phyloP scores from a whole-genome alignment of 257 asterid species.

The Plantago ovata region DNA sequence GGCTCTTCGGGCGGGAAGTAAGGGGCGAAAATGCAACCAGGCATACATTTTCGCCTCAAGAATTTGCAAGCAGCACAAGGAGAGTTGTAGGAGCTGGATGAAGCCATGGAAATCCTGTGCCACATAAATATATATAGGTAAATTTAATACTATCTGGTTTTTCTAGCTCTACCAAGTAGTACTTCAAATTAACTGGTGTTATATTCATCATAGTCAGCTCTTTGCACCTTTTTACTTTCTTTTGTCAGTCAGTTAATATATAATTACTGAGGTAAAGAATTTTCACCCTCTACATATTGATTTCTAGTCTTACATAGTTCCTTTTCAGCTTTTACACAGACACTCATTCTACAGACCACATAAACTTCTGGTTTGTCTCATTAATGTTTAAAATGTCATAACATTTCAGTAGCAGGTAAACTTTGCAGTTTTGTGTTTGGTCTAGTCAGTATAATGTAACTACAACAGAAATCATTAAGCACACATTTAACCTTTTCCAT shows the following conservation, averaged over 20 bases:
- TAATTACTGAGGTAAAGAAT: conserved; percentile 8
- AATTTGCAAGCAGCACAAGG: conserved; percentile 68
- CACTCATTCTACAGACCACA: background rate
- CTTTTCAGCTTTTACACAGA: background rate
- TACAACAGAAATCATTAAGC: no score
- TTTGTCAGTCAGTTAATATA: background rate
- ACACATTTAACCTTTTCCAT: no score
- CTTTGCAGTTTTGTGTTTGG: no score
- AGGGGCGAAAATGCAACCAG: conserved; percentile 43
- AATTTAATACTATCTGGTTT: no score
- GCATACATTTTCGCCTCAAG: conserved; percentile 46
- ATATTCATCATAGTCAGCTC: background rate
- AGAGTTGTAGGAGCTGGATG: conserved; percentile 47
- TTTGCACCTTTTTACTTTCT: background rate
- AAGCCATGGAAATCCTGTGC: conserved; percentile 36
- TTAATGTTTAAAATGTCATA: no score
- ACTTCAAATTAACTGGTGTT: no score
- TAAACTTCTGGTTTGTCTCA: no score
- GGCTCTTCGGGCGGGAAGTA: conserved; percentile 54
- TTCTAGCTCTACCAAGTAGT: no score
- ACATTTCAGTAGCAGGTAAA: no score
- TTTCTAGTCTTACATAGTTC: background rate
- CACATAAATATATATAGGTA: background rate
- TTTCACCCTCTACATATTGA: background rate
- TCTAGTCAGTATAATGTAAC: no score